Base-by-base conservation (phyloP, 129 eudicot genomes). In the Artemisia argyi region DNA sequence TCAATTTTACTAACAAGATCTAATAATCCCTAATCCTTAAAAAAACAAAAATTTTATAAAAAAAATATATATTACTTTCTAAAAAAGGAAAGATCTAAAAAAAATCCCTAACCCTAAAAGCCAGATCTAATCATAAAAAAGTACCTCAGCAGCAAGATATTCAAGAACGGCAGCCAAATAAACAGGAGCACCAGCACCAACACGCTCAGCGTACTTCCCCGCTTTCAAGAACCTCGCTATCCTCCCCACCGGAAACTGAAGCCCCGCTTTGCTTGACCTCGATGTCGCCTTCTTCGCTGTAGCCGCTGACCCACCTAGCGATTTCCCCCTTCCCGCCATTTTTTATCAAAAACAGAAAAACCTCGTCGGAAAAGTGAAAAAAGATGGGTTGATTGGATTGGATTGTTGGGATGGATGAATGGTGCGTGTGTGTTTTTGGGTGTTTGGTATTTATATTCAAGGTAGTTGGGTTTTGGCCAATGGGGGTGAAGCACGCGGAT, bases 121-220 rank as follows among this genome's bases (percentile, higher is more conserved):
- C 3, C 11, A 54, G 26, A 53, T 17, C 24, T 4, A 0, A 5
- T n/a, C n/a, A 39, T 5, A 15, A 14, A 7, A n/a, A n/a, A n/a
- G 22, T 53, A 90, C 96, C 91, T 90, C 96, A 48, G 94, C 96
- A 12, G 77, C 70, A 20, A 73, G 77, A 11, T 73, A 73, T 61
- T 73, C 77, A 3, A 73, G 69, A 7, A 73, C 77, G 6, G 77
- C 77, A 0, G 77, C 77, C 12, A 73, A 62, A 4, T 73, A 73
- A 2, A 73, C 77, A 5, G 77, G 77, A 50, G 77, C 77, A 24
- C 77, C 77, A 51, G 77, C 77, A 8, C 77, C 96, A 5, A 86
- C 96, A 66, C 92, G 93, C 22, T 79, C 83, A 54, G 83, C 83
- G 39, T 79, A 79, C 18, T 79, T 79, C 9, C 79, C 83, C 66